Evolutionary conservation across 2,329 filamentous ascomycete genomes (phyloP), one percentile per base, ranked within the genome.

Genomic region (Curvularia spicifera): DNA sequence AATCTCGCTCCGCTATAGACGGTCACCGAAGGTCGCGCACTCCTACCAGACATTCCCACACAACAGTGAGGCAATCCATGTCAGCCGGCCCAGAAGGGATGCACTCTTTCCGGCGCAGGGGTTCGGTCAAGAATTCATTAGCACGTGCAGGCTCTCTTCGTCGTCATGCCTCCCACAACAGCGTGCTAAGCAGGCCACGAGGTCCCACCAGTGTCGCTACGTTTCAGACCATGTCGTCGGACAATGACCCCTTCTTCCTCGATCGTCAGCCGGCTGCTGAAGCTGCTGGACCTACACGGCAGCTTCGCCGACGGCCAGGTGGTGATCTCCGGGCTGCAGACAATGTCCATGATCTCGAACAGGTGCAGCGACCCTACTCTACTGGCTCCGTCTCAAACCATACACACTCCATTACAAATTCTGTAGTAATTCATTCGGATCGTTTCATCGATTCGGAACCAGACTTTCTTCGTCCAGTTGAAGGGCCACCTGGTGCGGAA

Each of bases 181-280:
- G 86, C 64, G 82, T 82, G 1, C 76, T 84, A 13, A 79, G 77
- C 12, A 80, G 79, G 12, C 81, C 79, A 24, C 82, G 82, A 9
- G 85, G 83, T 0, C 76, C 84, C 7, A 81, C 80, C 50, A 90
- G 87, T 68, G 85, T 89, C 53, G 86, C 89, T 69, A 87, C 85
- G 3, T 73, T 75, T 35, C 70, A 70, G 53, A 76, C 72, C 4
- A 76, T 77, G 71, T 80, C 78, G 10, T 81, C 79, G 0, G 68
- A 74, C 33, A 76, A 77, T 31, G 76, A 79, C 50, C 76, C 78
- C 0, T 76, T 78, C 46, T 73, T 71, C 47, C 64, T 78, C 4
- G 76, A 80, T 33, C 73, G 57, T 48, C 71, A 65, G 42, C 71
- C 56, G 55, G 63, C 51, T 56, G 70, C 55, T 40, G 59, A 63